Conservation (phyloP, 768 basidiomycete genomes). For the Boletus reticulatus region DNA sequence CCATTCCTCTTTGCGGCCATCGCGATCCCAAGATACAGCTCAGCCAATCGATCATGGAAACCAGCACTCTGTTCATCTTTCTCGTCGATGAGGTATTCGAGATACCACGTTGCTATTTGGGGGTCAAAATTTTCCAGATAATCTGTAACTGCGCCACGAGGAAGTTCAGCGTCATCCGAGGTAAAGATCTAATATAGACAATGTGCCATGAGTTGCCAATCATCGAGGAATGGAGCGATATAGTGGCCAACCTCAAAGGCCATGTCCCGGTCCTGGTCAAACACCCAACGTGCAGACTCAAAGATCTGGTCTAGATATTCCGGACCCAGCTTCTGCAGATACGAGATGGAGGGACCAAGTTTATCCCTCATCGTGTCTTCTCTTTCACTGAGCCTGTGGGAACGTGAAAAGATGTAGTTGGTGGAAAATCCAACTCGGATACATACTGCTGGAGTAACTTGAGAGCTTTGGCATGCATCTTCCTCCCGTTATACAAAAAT, state of each 20-base stretch:
- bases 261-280: constrained; percentile 67
- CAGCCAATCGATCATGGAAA: constrained; percentile 89
- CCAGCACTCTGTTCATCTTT: constrained; percentile 60
- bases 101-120: constrained; percentile 69
- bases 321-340: constrained; percentile 87
- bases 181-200: constrained; percentile 73
- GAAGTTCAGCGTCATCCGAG: constrained; percentile 91
- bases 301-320: constrained; percentile 82
- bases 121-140: constrained; percentile 74
- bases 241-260: constrained; percentile 64
- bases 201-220: background rate
- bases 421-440: background rate
- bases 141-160: constrained; percentile 69
- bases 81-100: constrained; percentile 82
- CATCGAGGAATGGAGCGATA: background rate
- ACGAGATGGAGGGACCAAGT: constrained; percentile 78
- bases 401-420: background rate
- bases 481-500: constrained; percentile 90
- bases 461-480: constrained; percentile 91
- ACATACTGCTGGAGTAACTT: constrained; percentile 80
- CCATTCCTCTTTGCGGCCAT: constrained; percentile 53
- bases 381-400: constrained; percentile 69
- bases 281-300: constrained; percentile 80
- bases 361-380: constrained; percentile 78
- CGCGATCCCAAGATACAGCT: constrained; percentile 78